A percentile compares a stretch with the other conserved stretches of the same genome.
These are phyloP conservation scores for Bondarzewia mesenterica DNA, from an alignment of 1,284 basidiomycete species.

Conservation along the genomic window DNA sequence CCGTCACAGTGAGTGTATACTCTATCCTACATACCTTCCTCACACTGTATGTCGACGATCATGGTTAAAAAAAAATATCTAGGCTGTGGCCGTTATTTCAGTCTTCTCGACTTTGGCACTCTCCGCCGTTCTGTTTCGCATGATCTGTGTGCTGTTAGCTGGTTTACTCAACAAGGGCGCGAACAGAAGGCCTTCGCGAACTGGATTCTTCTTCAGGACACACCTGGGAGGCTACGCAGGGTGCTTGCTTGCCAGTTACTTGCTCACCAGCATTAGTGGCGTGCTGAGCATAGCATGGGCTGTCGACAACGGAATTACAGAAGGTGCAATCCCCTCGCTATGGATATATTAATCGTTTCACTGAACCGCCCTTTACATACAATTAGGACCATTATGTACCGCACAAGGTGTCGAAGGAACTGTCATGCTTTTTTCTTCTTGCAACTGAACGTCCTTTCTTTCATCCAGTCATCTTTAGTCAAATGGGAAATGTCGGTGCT, in stretches of 20 bases:
- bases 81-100: slow-evolving; percentile 47
- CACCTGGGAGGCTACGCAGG: slow-evolving; percentile 60
- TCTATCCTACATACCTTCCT: neutral
- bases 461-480: slow-evolving; percentile 38
- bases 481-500: slow-evolving; percentile 51
- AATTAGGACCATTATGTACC: slow-evolving; percentile 27
- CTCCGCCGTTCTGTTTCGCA: slow-evolving; percentile 35
- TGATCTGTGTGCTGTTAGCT: slow-evolving; percentile 32
- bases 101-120: slow-evolving; percentile 44
- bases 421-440: neutral
- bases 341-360: neutral
- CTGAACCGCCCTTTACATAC: neutral
- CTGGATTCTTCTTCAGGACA: slow-evolving; percentile 59
- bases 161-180: slow-evolving; percentile 14
- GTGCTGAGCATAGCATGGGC: slow-evolving; percentile 42
- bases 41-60: neutral
- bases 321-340: slow-evolving; percentile 32
- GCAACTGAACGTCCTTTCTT: slow-evolving; percentile 5
- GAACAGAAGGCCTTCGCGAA: slow-evolving; percentile 20
- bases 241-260: slow-evolving; percentile 52
- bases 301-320: slow-evolving; percentile 31
- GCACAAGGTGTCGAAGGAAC: slow-evolving; percentile 41
- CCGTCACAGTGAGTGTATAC: slow-evolving; percentile 34
- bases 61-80: neutral
- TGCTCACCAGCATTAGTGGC: slow-evolving; percentile 43